Evolutionary conservation across 139 green algal species (phyloP).

Genomic region (Chlorella sp.): DNA sequence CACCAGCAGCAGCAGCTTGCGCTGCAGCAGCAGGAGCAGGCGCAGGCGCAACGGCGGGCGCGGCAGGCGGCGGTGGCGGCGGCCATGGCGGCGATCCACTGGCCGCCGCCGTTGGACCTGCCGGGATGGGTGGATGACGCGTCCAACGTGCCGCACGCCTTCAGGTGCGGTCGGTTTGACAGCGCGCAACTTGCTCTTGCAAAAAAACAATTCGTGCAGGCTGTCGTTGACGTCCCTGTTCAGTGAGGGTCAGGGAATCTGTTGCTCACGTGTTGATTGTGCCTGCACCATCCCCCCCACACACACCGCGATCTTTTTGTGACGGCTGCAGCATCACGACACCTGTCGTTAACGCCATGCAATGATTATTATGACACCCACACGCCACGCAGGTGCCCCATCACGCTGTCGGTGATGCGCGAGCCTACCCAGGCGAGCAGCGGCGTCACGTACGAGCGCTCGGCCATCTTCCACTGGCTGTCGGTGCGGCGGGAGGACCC

Average conservation of each 20-base stretch:
- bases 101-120: conserved; percentile 36
- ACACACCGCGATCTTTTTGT: background rate
- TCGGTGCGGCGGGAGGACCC: conserved; percentile 31
- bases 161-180: conserved; percentile 29
- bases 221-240: too few species aligned
- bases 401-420: conserved; percentile 39
- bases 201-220: too few species aligned
- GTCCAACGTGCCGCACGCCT: conserved; percentile 26
- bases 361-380: too few species aligned
- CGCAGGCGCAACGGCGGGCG: background rate
- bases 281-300: background rate
- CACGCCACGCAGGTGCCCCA: conserved; percentile 31
- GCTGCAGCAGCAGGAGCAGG: background rate
- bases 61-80: conserved; percentile 6
- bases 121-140: conserved; percentile 35
- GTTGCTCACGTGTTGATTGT: background rate
- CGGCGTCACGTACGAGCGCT: conserved; percentile 21
- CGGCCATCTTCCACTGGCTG: conserved; percentile 36
- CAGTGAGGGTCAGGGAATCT: background rate
- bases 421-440: conserved; percentile 35
- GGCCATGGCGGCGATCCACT: conserved; percentile 25
- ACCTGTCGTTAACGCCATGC: too few species aligned
- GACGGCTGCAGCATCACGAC: too few species aligned
- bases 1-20: background rate
- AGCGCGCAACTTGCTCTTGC: too few species aligned